These are phyloP conservation scores for Globisporangium sylvaticum DNA, from an alignment of 352 stramenopile genomes.

Conservation along the genomic window DNA sequence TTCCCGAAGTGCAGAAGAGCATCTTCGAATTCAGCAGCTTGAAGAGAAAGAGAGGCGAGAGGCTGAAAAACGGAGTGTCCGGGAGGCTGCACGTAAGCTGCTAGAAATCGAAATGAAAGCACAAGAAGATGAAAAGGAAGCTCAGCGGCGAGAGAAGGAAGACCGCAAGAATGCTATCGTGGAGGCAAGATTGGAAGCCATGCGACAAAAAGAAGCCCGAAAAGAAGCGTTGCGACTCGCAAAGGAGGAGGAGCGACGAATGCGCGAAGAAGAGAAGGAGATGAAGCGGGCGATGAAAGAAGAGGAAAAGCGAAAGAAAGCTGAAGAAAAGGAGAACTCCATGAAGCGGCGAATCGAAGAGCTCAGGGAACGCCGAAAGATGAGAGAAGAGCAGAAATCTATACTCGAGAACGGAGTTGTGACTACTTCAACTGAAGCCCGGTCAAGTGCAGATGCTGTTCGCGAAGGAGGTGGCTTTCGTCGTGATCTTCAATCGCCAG, in stretches of 20 bases:
- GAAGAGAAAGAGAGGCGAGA: constrained; percentile 54
- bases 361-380: constrained; percentile 50
- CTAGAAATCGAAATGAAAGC: constrained; percentile 77
- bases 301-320: constrained; percentile 67
- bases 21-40: constrained; percentile 25
- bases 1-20: constrained; percentile 37
- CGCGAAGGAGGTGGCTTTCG: constrained; percentile 4
- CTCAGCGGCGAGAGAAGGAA: constrained; percentile 57
- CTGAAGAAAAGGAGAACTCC: constrained; percentile 62
- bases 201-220: constrained; percentile 59
- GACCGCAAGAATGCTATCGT: constrained; percentile 68
- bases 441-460: constrained; percentile 14
- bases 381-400: constrained; percentile 64
- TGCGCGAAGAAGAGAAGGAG: constrained; percentile 70
- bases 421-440: constrained; percentile 33
- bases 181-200: constrained; percentile 54
- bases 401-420: constrained; percentile 76
- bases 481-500: not conserved
- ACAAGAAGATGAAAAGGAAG: constrained; percentile 73
- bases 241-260: constrained; percentile 62
- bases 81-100: constrained; percentile 61
- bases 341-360: constrained; percentile 80
- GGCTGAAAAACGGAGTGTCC: constrained; percentile 65
- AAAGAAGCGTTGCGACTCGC: constrained; percentile 59
- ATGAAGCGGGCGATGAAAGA: constrained; percentile 63